phyloP scores from a whole-genome alignment of 106 monocot species.

The Acanthochlamys bracteata region DNA sequence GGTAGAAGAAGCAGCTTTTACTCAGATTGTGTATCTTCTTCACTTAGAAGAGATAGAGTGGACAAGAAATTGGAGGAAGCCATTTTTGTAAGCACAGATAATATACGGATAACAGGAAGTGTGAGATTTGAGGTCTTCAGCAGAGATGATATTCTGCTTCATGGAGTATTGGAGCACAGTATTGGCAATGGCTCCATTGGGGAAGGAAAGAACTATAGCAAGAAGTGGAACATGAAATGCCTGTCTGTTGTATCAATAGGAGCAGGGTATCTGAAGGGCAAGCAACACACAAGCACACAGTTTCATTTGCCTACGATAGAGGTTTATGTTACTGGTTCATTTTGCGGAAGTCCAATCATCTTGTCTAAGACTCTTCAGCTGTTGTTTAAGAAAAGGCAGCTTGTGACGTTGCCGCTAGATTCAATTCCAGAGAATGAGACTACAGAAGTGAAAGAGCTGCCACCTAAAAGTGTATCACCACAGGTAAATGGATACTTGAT shows the following conservation, averaged over 20 bases:
- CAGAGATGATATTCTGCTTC: slow-evolving; percentile 40
- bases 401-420: slow-evolving; percentile 18
- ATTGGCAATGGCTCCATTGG: slow-evolving; percentile 15
- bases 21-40: slow-evolving; percentile 30
- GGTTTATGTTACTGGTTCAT: slow-evolving; percentile 49
- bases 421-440: slow-evolving; percentile 18
- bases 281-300: slow-evolving; percentile 5
- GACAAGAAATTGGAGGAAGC: slow-evolving; percentile 54
- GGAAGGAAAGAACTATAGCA: slow-evolving; percentile 15
- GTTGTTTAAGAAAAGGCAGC: slow-evolving; percentile 8
- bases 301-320: slow-evolving; percentile 28
- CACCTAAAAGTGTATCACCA: not conserved
- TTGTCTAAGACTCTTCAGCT: slow-evolving; percentile 35
- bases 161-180: slow-evolving; percentile 37
- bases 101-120: slow-evolving; percentile 50
- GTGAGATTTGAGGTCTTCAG: slow-evolving; percentile 63
- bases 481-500: too few relatives aligned
- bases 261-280: slow-evolving; percentile 23
- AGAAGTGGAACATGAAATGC: slow-evolving; percentile 54
- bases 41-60: slow-evolving; percentile 53
- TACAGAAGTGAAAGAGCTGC: slow-evolving; percentile 7
- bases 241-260: slow-evolving; percentile 10
- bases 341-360: slow-evolving; percentile 39
- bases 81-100: slow-evolving; percentile 70
- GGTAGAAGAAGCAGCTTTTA: slow-evolving; percentile 32